Evolutionary conservation across 2,329 filamentous ascomycete genomes (phyloP).

Genomic region (Trichoderma polysporum): DNA sequence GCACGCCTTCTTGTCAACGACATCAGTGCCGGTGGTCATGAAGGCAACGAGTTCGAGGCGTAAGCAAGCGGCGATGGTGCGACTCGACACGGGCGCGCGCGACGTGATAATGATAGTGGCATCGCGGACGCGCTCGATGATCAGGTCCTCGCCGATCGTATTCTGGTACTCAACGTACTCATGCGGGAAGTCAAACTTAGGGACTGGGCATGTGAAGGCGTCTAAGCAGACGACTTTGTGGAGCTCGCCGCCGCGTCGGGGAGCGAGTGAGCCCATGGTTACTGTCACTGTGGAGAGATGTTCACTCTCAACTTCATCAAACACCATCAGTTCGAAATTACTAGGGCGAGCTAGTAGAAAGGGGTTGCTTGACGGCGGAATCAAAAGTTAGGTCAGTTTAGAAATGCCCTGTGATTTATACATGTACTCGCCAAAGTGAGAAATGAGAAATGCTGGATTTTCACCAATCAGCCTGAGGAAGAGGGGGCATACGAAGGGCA

Average conservation of each 20-base stretch:
- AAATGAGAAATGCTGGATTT: too few species aligned
- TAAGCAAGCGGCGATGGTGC: background rate
- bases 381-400: background rate
- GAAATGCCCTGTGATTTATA: background rate
- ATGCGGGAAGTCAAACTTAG: background rate
- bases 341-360: too few species aligned
- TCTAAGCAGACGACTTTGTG: background rate
- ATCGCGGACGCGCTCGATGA: background rate
- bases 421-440: background rate
- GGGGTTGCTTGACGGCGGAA: background rate
- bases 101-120: background rate
- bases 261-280: background rate
- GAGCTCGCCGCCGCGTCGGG: background rate
- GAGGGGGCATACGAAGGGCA: too few species aligned
- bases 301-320: background rate
- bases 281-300: too few species aligned
- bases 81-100: background rate
- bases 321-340: background rate
- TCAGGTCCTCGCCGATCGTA: background rate
- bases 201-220: background rate
- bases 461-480: too few species aligned
- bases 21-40: background rate
- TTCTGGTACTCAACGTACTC: background rate
- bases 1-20: background rate
- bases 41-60: background rate